phyloP scores from a whole-genome alignment of 192 early-diverging fungal species.

The Backusella circina region DNA sequence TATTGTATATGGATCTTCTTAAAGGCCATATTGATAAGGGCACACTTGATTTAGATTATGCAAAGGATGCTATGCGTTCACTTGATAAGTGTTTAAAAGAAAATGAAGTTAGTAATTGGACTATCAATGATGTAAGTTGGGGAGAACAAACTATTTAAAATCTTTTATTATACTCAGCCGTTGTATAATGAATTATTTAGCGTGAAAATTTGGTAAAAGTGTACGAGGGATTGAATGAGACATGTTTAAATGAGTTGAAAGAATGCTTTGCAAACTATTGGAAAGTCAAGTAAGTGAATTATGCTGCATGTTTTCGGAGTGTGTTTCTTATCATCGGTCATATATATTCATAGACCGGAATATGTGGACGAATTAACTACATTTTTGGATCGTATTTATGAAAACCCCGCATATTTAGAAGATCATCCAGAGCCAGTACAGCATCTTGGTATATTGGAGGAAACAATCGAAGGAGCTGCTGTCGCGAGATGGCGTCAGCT shows the following conservation, averaged over 20 bases:
- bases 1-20: slow-evolving; percentile 47
- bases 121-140: slow-evolving; percentile 51
- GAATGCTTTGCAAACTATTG: slow-evolving; percentile 29
- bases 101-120: slow-evolving; percentile 45
- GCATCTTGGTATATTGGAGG: slow-evolving; percentile 24
- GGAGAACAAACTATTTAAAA: too few species aligned
- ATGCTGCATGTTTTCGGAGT: too few species aligned
- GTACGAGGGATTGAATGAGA: slow-evolving; percentile 44
- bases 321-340: neutral
- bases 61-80: slow-evolving; percentile 32
- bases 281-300: slow-evolving; percentile 27
- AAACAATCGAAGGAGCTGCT: slow-evolving; percentile 35
- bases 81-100: slow-evolving; percentile 47
- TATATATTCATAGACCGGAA: slow-evolving; percentile 21
- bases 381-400: slow-evolving; percentile 36
- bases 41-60: slow-evolving; percentile 31
- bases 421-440: slow-evolving; percentile 22
- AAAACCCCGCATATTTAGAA: slow-evolving; percentile 26
- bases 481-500: slow-evolving; percentile 31
- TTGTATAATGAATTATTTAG: slow-evolving; percentile 15
- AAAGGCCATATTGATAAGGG: slow-evolving; percentile 38
- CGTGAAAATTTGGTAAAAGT: slow-evolving; percentile 42
- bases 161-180: too few species aligned
- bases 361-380: slow-evolving; percentile 21
- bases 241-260: slow-evolving; percentile 25